phyloP scores from a whole-genome alignment of 495 filamentous ascomycete species.

The Extremus antarcticus region DNA sequence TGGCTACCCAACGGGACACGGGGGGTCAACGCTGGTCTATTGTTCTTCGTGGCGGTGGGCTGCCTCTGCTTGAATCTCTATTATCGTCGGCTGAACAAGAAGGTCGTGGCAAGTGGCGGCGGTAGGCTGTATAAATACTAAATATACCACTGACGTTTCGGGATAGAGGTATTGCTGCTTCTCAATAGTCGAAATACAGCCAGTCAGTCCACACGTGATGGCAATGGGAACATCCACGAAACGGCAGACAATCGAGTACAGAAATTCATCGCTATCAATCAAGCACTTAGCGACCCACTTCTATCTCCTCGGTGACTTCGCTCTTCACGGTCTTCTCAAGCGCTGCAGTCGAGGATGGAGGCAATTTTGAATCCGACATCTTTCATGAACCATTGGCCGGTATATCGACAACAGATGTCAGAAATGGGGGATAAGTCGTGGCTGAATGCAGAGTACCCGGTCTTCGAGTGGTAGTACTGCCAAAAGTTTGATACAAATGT shows the following conservation, averaged over 20 bases:
- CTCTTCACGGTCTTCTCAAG: neutral
- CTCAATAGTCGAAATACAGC: too few relatives aligned
- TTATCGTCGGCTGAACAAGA: slow-evolving; percentile 1
- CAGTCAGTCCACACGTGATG: too few relatives aligned
- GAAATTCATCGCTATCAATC: neutral
- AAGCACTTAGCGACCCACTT: neutral
- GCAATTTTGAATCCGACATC: too few relatives aligned
- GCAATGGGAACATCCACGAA: too few relatives aligned
- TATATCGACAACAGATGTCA: too few relatives aligned
- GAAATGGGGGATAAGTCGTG: too few relatives aligned
- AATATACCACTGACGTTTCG: neutral
- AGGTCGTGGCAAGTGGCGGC: neutral
- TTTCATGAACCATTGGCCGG: too few relatives aligned
- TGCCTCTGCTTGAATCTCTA: slow-evolving; percentile 4
- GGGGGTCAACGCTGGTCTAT: slow-evolving; percentile 4
- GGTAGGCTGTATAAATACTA: slow-evolving; percentile 5
- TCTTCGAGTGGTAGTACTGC: too few relatives aligned
- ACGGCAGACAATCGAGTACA: neutral
- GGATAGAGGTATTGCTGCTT: too few relatives aligned
- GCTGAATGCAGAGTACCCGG: too few relatives aligned
- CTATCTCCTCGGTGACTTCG: neutral
- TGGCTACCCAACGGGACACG: slow-evolving; percentile 51
- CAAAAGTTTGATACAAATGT: too few relatives aligned
- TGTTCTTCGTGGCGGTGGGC: slow-evolving; percentile 7
- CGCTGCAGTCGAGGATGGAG: neutral